Evolutionary conservation across 257 asterid genomes (phyloP), one percentile per base, ranked within the genome.

Genomic region (Solanum medicagineum): DNA sequence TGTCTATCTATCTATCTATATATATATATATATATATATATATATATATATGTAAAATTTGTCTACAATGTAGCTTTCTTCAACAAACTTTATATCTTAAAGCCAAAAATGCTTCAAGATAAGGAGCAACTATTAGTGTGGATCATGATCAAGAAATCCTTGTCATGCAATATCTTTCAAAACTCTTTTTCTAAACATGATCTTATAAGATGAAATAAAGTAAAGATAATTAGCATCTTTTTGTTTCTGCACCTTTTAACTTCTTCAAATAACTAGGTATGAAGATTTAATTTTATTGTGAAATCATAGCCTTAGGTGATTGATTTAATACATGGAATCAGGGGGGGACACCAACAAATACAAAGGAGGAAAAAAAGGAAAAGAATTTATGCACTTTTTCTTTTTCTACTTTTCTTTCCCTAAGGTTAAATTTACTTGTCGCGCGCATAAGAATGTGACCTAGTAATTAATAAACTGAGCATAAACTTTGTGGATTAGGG

Each of bases 121-220:
- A 77, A 51, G 47, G 65, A 51, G 53, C 65, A 77, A 53, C 26
- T 77, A 77, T 24, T 26, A 53, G 24, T 26, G 47, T 53, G 24
- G 65, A 77, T 24, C 83, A 53, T 51, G 83, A 53, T 53, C 26
- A 54, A 77, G 63, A 77, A 53, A 77, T 77, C 65, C 81, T 77
- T 77, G 49, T 77, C 83, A 53, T 53, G 15, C 65, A 51, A 16
- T 59, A 24, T 9, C 63, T 77, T 77, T 77, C 24, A 24, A 9
- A 77, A 51, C 44, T 75, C 40, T 24, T 47, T 75, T 69, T 75
- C 4, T 1, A 2, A 51, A 77, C 44, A 20, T 77, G 16, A 77
- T 77, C 63, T 51, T 19, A 65, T 63, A 65, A 49, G 26, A 51
- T 15, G 42, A 24, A 75, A 75, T 51, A 75, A 75, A 22, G 82